Conservation (phyloP, 2,329 filamentous ascomycete species). For the Colletotrichum australisinense region DNA sequence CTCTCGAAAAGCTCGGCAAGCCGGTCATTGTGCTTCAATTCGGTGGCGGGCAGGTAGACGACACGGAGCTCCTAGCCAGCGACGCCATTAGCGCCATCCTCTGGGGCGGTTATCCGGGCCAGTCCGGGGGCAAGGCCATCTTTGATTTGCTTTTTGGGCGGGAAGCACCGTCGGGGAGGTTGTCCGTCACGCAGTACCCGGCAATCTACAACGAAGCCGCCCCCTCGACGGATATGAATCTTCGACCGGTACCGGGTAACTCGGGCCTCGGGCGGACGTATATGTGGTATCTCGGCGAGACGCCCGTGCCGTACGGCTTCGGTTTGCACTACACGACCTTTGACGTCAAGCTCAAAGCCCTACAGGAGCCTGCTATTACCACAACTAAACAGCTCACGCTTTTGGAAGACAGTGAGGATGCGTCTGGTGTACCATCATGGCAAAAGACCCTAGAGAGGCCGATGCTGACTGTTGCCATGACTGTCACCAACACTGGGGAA, state of each 20-base stretch:
- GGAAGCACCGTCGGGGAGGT: conserved; percentile 61
- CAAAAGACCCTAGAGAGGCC: background rate
- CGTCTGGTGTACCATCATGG: background rate
- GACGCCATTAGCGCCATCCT: conserved; percentile 61
- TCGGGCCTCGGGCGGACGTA: conserved; percentile 65
- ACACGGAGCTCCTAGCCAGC: conserved; percentile 58
- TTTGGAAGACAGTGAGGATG: background rate
- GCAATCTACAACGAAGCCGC: conserved; percentile 60
- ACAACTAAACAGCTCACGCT: background rate
- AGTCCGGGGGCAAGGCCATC: conserved; percentile 67
- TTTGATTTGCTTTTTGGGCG: conserved; percentile 64
- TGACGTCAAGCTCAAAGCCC: conserved; percentile 35
- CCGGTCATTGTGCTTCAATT: conserved; percentile 64
- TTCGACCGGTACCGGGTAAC: conserved; percentile 52
- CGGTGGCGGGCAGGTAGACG: conserved; percentile 66
- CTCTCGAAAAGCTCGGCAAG: conserved; percentile 52
- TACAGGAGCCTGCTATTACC: background rate
- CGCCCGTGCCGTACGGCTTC: conserved; percentile 64
- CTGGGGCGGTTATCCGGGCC: conserved; percentile 71
- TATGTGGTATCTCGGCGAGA: conserved; percentile 63
- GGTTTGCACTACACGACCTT: conserved; percentile 71
- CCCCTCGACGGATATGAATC: conserved; percentile 65
- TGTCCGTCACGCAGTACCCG: conserved; percentile 68
- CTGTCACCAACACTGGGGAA: conserved; percentile 60
- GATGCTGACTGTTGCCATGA: conserved; percentile 48